These are phyloP conservation scores for Candida gigantensis DNA, from an alignment of 1,139 yeast genomes.

Conservation along the genomic window DNA sequence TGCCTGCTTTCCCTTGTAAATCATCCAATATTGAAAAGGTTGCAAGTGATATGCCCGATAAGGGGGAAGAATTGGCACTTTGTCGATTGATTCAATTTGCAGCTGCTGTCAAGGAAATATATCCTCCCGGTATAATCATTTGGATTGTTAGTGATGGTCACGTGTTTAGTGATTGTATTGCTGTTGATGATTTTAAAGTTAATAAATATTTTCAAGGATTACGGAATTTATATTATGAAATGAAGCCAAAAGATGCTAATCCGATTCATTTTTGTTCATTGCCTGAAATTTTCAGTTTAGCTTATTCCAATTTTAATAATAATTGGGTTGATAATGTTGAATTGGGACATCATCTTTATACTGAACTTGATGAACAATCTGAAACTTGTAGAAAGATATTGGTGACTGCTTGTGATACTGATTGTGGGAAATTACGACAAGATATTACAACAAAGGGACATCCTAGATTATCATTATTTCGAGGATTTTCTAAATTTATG, in stretches of 20 bases:
- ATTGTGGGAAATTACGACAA: constrained; percentile 33
- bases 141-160: constrained; percentile 68
- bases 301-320: constrained; percentile 18
- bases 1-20: constrained; percentile 68
- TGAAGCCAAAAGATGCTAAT: constrained; percentile 25
- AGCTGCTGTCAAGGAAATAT: constrained; percentile 34
- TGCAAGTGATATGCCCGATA: constrained; percentile 51
- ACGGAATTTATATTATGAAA: constrained; percentile 36
- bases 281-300: constrained; percentile 35
- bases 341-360: constrained; percentile 36
- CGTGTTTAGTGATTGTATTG: constrained; percentile 63
- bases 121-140: constrained; percentile 56
- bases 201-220: constrained; percentile 48
- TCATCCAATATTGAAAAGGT: constrained; percentile 58
- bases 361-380: constrained; percentile 34
- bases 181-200: constrained; percentile 54
- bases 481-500: constrained; percentile 64
- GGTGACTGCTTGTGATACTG: constrained; percentile 42
- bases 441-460: constrained; percentile 45
- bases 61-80: constrained; percentile 43
- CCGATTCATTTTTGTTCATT: constrained; percentile 35
- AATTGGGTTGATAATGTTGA: constrained; percentile 22
- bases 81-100: constrained; percentile 34
- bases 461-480: constrained; percentile 51
- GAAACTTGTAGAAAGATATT: constrained; percentile 41